Percentiles rank a stretch among this genome's conserved stretches.
These are phyloP conservation scores for Populus simonii DNA, from an alignment of 345 rosid species.

Conservation along the genomic window DNA sequence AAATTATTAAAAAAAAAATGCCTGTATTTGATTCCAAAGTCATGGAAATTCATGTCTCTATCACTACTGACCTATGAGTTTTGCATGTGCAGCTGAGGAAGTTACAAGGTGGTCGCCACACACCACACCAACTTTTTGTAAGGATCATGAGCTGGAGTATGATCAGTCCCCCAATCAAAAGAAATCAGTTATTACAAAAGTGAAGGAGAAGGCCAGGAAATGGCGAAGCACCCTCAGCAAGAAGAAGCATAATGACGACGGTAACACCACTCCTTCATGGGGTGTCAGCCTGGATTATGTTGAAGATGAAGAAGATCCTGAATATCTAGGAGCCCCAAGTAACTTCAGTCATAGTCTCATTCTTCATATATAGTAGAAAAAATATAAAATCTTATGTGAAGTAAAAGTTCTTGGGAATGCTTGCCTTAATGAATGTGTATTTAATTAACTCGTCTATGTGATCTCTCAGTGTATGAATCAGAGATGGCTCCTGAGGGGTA, in stretches of 20 bases:
- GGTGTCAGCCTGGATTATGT: conserved; percentile 44
- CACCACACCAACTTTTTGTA: conserved; percentile 15
- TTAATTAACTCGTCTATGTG: neutral
- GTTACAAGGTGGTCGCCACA: conserved; percentile 38
- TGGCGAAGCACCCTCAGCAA: conserved; percentile 51
- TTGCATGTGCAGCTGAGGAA: conserved; percentile 33
- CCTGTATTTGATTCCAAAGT: neutral
- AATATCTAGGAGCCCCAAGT: conserved; percentile 78
- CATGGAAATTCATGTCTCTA: neutral
- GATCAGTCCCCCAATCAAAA: conserved; percentile 37
- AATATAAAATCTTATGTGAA: neutral
- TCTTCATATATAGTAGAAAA: neutral
- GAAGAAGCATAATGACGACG: conserved; percentile 48
- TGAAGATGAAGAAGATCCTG: conserved; percentile 51
- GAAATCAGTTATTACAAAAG: conserved; percentile 66
- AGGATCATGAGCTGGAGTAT: conserved; percentile 39
- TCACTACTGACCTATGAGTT: neutral
- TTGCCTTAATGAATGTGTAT: neutral
- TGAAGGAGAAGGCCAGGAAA: conserved; percentile 65
- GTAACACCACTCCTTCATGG: conserved; percentile 44
- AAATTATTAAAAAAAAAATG: neutral
- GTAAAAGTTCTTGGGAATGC: neutral
- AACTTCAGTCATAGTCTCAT: conserved; percentile 3
- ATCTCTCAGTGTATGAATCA: conserved; percentile 66
- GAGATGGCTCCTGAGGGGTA: conserved; percentile 56